These are phyloP conservation scores for Spongospora subterranea DNA, from an alignment of 208 protist genomes.

Conservation along the genomic window DNA sequence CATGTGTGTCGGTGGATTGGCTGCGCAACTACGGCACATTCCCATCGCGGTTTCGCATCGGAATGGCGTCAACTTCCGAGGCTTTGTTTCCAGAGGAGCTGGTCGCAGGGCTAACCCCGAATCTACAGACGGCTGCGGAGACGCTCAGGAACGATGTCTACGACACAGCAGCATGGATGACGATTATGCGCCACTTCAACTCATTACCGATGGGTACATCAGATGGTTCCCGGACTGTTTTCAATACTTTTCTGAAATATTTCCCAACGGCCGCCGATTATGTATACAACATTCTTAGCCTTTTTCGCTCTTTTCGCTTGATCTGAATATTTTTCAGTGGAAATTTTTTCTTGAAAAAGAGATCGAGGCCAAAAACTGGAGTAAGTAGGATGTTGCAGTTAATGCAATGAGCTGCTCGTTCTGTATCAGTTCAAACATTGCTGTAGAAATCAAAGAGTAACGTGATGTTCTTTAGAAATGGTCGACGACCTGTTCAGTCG, in stretches of 20 bases:
- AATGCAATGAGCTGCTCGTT: too few relatives aligned
- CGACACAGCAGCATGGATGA: slow-evolving; percentile 46
- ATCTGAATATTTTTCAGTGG: neutral
- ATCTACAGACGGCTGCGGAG: neutral
- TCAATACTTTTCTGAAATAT: slow-evolving; percentile 31
- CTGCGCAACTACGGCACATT: too few relatives aligned
- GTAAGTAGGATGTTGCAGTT: neutral
- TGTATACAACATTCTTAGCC: neutral
- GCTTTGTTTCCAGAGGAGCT: slow-evolving; percentile 8
- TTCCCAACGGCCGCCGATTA: slow-evolving; percentile 46
- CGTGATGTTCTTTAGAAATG: neutral
- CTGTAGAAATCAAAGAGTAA: neutral
- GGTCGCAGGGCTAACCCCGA: neutral
- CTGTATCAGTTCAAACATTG: too few relatives aligned
- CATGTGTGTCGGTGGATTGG: too few relatives aligned
- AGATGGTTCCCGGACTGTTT: neutral
- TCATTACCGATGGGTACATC: neutral
- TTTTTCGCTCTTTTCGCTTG: neutral
- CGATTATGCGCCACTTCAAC: slow-evolving; percentile 43
- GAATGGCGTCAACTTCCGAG: too few relatives aligned
- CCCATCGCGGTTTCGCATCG: too few relatives aligned
- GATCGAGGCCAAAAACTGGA: slow-evolving; percentile 30
- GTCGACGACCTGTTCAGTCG: slow-evolving; percentile 5
- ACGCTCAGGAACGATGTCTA: neutral
- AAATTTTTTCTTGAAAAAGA: slow-evolving; percentile 47